Evolutionary conservation across 164 flowering plant genomes (phyloP).

Genomic region (Chimonanthus praecox): DNA sequence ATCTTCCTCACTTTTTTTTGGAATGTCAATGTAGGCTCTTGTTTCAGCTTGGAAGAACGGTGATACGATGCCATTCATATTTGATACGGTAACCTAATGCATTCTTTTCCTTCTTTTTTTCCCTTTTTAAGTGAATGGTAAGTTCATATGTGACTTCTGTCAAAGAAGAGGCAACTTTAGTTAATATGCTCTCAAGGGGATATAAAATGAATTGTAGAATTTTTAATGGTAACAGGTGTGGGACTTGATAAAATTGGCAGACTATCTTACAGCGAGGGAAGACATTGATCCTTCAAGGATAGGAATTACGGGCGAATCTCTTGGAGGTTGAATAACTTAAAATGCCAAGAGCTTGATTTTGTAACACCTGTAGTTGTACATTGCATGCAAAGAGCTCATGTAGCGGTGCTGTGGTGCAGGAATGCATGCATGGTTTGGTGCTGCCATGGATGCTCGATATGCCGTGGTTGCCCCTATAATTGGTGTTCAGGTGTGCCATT

Average conservation of each 20-base stretch:
- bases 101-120: neutral
- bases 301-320: constrained; percentile 96
- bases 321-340: constrained; percentile 65
- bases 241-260: constrained; percentile 92
- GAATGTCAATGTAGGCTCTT: constrained; percentile 64
- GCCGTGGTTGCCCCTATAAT: constrained; percentile 83
- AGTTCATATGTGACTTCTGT: neutral
- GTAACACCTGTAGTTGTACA: neutral
- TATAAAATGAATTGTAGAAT: neutral
- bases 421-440: constrained; percentile 99
- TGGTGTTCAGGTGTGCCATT: constrained; percentile 72
- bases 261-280: constrained; percentile 70
- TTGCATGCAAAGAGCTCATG: neutral
- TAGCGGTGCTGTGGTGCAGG: constrained; percentile 39
- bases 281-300: constrained; percentile 76
- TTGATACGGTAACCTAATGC: constrained; percentile 62
- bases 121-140: too few species aligned
- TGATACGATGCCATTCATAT: constrained; percentile 94
- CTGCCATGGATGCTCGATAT: constrained; percentile 75
- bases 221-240: constrained; percentile 42
- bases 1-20: neutral
- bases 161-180: neutral
- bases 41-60: constrained; percentile 80
- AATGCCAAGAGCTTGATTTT: neutral
- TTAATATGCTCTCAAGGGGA: neutral